Evolutionary conservation across 2,329 filamentous ascomycete genomes (phyloP), one percentile per base, ranked within the genome.

Genomic region (Lasiodiplodia sp.): DNA sequence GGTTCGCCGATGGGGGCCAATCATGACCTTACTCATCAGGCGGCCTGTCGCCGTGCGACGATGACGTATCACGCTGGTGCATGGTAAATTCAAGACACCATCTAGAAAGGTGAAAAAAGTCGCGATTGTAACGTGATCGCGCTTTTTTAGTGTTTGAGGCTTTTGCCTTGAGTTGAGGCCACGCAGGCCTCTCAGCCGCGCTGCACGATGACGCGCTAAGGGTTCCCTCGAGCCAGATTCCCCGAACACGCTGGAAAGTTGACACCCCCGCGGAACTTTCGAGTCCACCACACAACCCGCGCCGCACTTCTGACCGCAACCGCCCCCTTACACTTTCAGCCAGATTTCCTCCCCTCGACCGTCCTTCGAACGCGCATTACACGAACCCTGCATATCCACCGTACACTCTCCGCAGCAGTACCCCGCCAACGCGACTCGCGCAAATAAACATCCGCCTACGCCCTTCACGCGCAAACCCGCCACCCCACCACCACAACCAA

Each of bases 181-280:
- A 31, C 25, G 44, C 28, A 64, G 47, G 60, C 60, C 60, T 21
- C 21, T 25, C 12, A 64, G 47, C 60, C 60, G 60, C 31, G 21
- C 44, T 64, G 60, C 60, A 64, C 47, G 60, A 64, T 64, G 60
- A 64, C 60, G 60, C 60, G 44, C 60, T 49, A 31, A 34, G 55
- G 31, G 55, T 28, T 16, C 14, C 37, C 44, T 47, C 57, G 21
- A n/a, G n/a, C 37, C 12, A 44, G 57, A 60, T 47, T 60, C 57
- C 57, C 47, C 57, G 56, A 68, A 68, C 66, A 55, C 63, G 49
- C 40, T 66, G 63, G 63, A 66, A 66, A 66, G 63, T 56, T 56
- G 37, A 34, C 40, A 18, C 8, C 40, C 44, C 23, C 40, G 25
- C 58, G 12, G n/a, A 44, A 18, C 28, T 16, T 14, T 21, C 44